Evolutionary conservation across 768 basidiomycete species (phyloP), one percentile per base, ranked within the genome.

Genomic region (Tubosaeta sp.): DNA sequence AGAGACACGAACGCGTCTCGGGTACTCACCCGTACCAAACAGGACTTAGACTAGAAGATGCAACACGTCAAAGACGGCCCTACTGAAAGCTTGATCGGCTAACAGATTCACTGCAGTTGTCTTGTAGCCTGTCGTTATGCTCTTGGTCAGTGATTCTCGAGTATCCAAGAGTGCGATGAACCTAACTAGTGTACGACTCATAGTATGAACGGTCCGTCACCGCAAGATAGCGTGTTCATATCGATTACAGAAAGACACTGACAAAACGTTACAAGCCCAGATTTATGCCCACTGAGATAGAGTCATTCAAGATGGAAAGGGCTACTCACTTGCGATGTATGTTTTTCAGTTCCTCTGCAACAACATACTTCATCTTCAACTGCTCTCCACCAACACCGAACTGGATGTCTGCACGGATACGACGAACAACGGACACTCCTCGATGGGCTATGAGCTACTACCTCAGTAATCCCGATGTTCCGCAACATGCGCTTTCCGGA

Each of bases 41-140:
- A 72, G 48, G 16, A 19, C 53, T 33, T 69, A 70, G 35, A 49
- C n/a, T n/a, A n/a, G n/a, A 51, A 59, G 25, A 50, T 31, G n/a
- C 0, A 10, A 17, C 6, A 14, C 29, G 32, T 62, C 42, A 65
- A 46, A 43, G 38, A 19, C 4, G 33, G 32, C 32, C 17, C 13
- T 27, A 89, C 84, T 2, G 88, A 88, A 4, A 90, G n/a, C n/a
- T n/a, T n/a, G n/a, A n/a, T n/a, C 86, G 0, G 85, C 86, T 14
- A 91, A 72, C 11, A 91, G 65, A 61, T 91, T 90, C 2, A 88
- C 86, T 25, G 73, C 66, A 1, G 85, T 88, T 11, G 85, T 81
- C 35, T 70, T 66, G 70, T 77, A 86, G 4, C 84, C 85, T 79
- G 52, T 38, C 33, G 51, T 52, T 19, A 38, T 33, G 43, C 41